These are phyloP conservation scores for Jatropha curcas DNA, from an alignment of 345 rosid species.

Conservation along the genomic window DNA sequence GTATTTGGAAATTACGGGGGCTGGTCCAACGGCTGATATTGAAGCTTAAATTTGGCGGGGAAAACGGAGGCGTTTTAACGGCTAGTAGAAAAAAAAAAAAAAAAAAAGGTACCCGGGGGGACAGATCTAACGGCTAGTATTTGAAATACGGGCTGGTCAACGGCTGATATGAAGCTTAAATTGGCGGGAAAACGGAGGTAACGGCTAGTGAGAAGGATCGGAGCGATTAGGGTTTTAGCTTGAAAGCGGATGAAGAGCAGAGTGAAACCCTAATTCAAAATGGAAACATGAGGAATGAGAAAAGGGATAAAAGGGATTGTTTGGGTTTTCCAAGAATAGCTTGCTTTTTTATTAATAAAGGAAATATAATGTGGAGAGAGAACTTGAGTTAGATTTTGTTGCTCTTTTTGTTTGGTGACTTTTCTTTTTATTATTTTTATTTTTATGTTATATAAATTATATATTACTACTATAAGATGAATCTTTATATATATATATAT, in stretches of 20 bases:
- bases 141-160: conserved; percentile 32
- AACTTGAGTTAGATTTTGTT: conserved; percentile 17
- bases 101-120: not conserved
- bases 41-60: too few relatives aligned
- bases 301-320: conserved; percentile 17
- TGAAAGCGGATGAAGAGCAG: conserved; percentile 9
- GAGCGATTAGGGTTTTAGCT: conserved; percentile 30
- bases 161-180: conserved; percentile 32
- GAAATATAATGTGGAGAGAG: not conserved
- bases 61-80: too few relatives aligned
- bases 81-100: not conserved
- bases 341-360: conserved; percentile 20
- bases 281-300: conserved; percentile 5
- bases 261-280: conserved; percentile 60
- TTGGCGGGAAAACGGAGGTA: conserved; percentile 67
- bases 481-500: too few relatives aligned
- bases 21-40: too few relatives aligned
- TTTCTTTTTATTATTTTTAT: not conserved
- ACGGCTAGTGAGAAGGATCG: conserved; percentile 52
- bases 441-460: too few relatives aligned
- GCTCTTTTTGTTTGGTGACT: not conserved
- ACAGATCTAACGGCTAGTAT: conserved; percentile 51
- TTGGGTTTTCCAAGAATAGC: conserved; percentile 40
- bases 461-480: too few relatives aligned
- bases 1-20: too few relatives aligned